Evolutionary conservation across 345 rosid genomes (phyloP).

Genomic region (Citrus reticulata): DNA sequence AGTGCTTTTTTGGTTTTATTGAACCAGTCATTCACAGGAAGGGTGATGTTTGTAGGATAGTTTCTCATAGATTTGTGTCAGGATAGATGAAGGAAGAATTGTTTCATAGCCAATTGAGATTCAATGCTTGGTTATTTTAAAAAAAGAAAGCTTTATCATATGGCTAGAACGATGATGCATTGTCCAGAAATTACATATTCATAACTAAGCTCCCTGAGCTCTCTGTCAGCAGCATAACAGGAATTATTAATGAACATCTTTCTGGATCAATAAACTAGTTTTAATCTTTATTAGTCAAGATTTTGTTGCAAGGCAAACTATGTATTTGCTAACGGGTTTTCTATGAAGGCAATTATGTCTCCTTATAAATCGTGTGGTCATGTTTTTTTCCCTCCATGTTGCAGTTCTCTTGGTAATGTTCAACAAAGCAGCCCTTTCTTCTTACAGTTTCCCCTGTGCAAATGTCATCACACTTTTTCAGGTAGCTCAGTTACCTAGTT

Average conservation of each 20-base stretch:
- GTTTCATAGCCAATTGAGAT: neutral
- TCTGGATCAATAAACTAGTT: neutral
- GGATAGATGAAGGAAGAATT: neutral
- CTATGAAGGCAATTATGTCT: neutral
- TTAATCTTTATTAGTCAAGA: neutral
- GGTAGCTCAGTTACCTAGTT: slow-evolving; percentile 32
- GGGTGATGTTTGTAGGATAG: neutral
- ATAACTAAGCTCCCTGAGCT: neutral
- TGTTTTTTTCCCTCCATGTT: slow-evolving; percentile 8
- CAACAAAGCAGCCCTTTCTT: slow-evolving; percentile 76
- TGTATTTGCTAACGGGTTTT: neutral
- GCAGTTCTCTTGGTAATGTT: slow-evolving; percentile 74
- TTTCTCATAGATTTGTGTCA: neutral
- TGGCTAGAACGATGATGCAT: neutral
- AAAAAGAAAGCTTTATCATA: neutral
- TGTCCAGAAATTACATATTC: neutral
- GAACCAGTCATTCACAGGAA: neutral
- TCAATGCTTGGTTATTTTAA: neutral
- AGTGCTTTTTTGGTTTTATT: neutral
- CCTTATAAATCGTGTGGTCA: neutral
- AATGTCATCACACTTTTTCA: slow-evolving; percentile 68
- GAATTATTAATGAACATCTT: neutral
- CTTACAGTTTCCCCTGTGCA: slow-evolving; percentile 54
- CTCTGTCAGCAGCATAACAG: neutral
- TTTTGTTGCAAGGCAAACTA: neutral